Base-by-base conservation (phyloP, 2,329 filamentous ascomycete genomes). In the Fusarium brachygibbosum region DNA sequence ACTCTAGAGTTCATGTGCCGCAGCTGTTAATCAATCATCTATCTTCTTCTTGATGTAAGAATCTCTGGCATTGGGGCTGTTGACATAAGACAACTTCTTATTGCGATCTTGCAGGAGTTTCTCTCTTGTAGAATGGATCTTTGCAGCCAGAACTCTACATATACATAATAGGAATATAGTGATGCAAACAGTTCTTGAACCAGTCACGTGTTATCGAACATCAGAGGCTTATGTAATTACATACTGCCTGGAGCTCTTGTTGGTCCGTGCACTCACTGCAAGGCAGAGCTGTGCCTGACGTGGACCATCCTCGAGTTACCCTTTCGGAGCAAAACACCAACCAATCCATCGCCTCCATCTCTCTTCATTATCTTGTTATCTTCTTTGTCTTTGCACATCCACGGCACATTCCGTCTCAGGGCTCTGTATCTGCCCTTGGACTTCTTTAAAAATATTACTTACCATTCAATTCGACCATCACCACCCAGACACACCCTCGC, bases 221-320 rank as follows among this genome's bases (percentile, higher is more conserved):
- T 8, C 25, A 29, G 12, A 17, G 10, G 62, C 45, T 74, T 72
- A 68, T 63, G 71, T 73, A 73, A 74, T 54, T 46, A 8, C 49
- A 45, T 52, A 58, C 71, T 71, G 64, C 70, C 68, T 70, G 53
- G 57, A 73, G 71, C 73, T 74, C 28, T 38, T 2, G 49, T 37
- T 71, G 75, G 73, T 58, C 75, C 65, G 75, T 76, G 75, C 75
- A 58, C 62, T 16, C 49, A 25, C 63, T 71, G 64, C 76, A 74
- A 80, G 79, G 77, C 78, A 80, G 79, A 79, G 78, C 78, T 79
- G 74, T 79, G 77, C 79, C 79, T 84, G 82, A 84, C 82, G 82
- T 84, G 82, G 80, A 82, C 77, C 68, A 68, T 73, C 66, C 74
- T 73, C 40, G 69, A 77, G 75, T 73, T 72, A 76, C 70, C 65